A percentile compares a stretch with the other conserved stretches of the same genome.
Evolutionary conservation across 1,284 basidiomycete species (phyloP).

Genomic region (Grifola frondosa): DNA sequence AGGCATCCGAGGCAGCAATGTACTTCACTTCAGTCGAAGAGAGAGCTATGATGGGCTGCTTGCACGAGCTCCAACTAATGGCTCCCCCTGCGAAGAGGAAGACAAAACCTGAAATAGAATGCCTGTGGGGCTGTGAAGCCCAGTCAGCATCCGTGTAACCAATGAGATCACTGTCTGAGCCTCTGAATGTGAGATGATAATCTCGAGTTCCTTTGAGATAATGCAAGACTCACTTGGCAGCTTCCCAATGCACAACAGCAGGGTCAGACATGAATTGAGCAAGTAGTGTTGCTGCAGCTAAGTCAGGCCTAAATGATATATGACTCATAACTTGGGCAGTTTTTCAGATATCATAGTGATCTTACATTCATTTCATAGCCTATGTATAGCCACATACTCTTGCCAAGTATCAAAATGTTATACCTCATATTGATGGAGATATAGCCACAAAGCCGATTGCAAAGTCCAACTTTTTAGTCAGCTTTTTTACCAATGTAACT

Average conservation of each 20-base stretch:
- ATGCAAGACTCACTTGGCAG: conserved; percentile 36
- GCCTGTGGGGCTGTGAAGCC: conserved; percentile 24
- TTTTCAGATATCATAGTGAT: no score
- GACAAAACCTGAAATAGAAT: conserved; percentile 36
- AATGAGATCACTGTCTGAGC: conserved; percentile 18
- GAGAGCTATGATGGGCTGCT: conserved; percentile 32
- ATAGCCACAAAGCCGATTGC: no score
- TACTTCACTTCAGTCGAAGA: conserved; percentile 32
- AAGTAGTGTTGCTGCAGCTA: no score
- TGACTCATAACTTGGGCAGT: no score
- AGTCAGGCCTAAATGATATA: no score
- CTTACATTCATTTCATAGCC: no score
- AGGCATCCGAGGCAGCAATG: conserved; percentile 26
- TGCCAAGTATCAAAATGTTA: no score
- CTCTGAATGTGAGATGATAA: conserved; percentile 28
- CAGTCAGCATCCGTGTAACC: conserved; percentile 43
- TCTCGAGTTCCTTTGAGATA: conserved; percentile 41
- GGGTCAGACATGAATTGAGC: conserved; percentile 33
- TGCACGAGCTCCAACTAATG: conserved; percentile 36
- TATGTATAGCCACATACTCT: no score
- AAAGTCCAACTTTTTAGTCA: no score
- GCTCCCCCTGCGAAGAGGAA: conserved; percentile 27
- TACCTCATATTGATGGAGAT: no score
- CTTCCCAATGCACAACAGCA: conserved; percentile 34
- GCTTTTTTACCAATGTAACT: no score